Percentiles rank a stretch among this genome's conserved stretches.
phyloP scores from a whole-genome alignment of 441 rosid species.

The Arabidopsis hybrid region DNA sequence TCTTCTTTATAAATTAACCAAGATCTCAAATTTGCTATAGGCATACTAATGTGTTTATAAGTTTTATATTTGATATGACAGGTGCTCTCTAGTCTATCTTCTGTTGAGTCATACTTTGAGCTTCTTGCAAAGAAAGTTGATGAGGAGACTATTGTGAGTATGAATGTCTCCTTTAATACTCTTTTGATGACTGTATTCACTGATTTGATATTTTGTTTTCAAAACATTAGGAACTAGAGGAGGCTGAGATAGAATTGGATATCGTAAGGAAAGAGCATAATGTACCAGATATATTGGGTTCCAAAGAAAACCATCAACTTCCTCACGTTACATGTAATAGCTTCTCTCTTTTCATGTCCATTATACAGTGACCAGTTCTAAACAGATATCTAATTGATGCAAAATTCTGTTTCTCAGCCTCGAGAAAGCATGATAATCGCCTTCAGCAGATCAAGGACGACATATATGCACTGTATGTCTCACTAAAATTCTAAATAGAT shows the following conservation, averaged over 20 bases:
- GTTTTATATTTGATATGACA: slow-evolving; percentile 34
- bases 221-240: slow-evolving; percentile 67
- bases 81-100: slow-evolving; percentile 74
- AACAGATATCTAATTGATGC: neutral
- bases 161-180: slow-evolving; percentile 23
- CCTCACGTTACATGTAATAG: slow-evolving; percentile 49
- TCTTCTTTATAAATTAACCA: slow-evolving; percentile 7
- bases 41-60: neutral
- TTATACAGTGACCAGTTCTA: neutral
- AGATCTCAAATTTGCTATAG: neutral
- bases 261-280: slow-evolving; percentile 60
- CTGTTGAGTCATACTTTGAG: slow-evolving; percentile 73
- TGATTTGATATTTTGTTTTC: slow-evolving; percentile 25
- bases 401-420: slow-evolving; percentile 53
- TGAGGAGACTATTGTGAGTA: slow-evolving; percentile 63
- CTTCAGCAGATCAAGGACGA: slow-evolving; percentile 78
- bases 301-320: slow-evolving; percentile 47
- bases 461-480: slow-evolving; percentile 67
- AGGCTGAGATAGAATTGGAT: slow-evolving; percentile 79
- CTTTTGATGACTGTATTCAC: slow-evolving; percentile 24
- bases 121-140: slow-evolving; percentile 61
- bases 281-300: slow-evolving; percentile 44
- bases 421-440: slow-evolving; percentile 55
- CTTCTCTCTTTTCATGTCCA: neutral
- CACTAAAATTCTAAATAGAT: neutral